Conservation (phyloP, 371 early-diverging fungal genomes). For the Entomophthora muscae region DNA sequence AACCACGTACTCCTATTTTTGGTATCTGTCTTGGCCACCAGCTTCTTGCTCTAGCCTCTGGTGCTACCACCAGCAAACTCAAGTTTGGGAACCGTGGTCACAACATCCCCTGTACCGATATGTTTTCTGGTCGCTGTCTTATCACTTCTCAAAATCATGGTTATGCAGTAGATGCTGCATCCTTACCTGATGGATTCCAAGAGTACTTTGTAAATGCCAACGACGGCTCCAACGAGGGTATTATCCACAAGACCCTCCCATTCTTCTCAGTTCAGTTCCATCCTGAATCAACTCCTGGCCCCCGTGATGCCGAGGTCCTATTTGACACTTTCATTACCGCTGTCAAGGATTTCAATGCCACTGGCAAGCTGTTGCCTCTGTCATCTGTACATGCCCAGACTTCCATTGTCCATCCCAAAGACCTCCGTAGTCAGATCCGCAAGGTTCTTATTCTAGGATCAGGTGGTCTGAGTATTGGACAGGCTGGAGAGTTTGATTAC, state of each 20-base stretch:
- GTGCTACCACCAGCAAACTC: conserved; percentile 85
- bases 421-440: conserved; percentile 27
- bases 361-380: conserved; percentile 52
- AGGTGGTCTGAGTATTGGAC: conserved; percentile 91
- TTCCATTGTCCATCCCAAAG: neutral
- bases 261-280: conserved; percentile 97
- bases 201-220: conserved; percentile 94
- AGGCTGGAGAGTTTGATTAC: conserved; percentile 96
- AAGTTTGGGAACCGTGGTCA: conserved; percentile 97
- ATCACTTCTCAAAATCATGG: conserved; percentile 97
- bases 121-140: conserved; percentile 87
- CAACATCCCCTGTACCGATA: conserved; percentile 93
- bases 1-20: conserved; percentile 77
- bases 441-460: conserved; percentile 87
- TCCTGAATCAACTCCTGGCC: conserved; percentile 94
- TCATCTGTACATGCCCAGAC: neutral
- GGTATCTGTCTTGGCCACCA: conserved; percentile 98
- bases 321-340: conserved; percentile 81
- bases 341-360: conserved; percentile 45
- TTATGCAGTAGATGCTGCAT: conserved; percentile 74
- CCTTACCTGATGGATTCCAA: conserved; percentile 57
- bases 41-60: conserved; percentile 79
- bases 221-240: conserved; percentile 95
- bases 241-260: conserved; percentile 70
- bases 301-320: conserved; percentile 87